Base-by-base conservation (phyloP, 768 basidiomycete species). In the Phylloporus sp. region DNA sequence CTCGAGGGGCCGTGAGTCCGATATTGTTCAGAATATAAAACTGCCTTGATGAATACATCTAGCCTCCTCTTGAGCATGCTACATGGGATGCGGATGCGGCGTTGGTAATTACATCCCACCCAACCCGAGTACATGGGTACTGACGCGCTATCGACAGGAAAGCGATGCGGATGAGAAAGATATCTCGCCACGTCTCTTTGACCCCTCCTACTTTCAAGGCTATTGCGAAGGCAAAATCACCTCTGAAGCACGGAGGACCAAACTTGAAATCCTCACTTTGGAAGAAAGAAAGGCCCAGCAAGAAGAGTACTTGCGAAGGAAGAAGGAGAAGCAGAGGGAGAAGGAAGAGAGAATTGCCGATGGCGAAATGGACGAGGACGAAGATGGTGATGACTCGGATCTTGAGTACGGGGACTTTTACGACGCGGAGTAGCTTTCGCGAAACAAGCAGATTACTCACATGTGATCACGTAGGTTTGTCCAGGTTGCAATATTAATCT, bases 41-140 rank as follows among this genome's bases (percentile, higher is more conserved):
- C 2, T 9, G 4, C n/a, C 23, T 16, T 47, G 26, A 57, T 24
- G 24, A 36, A 28, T 16, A 10, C 15, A 11, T 31, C n/a, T 9
- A 60, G 58, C 60, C 60, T 24, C 60, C 61, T 43, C 35, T 62
- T 5, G 67, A 69, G 45, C 59, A 67, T 5, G 57, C 22, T 15
- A 31, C 22, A 3, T 45, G 13, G 4, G 54, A 53, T n/a, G 26
- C 46, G 13, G 27, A 39, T 20, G 2, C 24, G 12, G 11, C 39
- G n/a, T 28, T 31, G 3, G 59, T 56, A 9, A 56, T 40, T 42
- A 35, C 32, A 13, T 5, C 36, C 32, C 15, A 38, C 23, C 26
- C 40, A 34, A 47, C 32, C 16, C 4, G 12, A 3, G 6, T 13
- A 28, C 8, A 13, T 23, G 4, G 10, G 13, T 6, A 10, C 49